Evolutionary conservation across 179 eudicot species (phyloP).

Genomic region (Nepenthes alata): DNA sequence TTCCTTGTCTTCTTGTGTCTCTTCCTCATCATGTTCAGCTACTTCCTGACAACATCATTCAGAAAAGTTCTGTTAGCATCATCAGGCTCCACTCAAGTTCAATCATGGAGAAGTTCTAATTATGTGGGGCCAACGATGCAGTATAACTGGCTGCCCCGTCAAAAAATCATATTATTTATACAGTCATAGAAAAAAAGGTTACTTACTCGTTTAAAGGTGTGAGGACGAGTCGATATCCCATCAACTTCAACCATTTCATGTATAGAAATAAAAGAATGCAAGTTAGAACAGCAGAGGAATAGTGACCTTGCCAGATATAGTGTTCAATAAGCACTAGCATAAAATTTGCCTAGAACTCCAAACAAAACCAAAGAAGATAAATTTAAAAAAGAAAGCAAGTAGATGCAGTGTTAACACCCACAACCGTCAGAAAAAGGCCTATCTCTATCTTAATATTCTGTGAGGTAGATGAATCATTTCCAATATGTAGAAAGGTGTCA

Average conservation of each 20-base stretch:
- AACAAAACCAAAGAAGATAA: not conserved
- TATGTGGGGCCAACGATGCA: too few species aligned
- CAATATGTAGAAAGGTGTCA: too few species aligned
- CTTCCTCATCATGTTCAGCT: constrained; percentile 52
- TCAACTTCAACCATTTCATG: constrained; percentile 33
- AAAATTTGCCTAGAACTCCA: not conserved
- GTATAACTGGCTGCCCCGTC: too few species aligned
- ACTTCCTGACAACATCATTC: constrained; percentile 37
- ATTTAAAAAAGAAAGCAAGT: too few species aligned
- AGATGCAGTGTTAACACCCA: too few species aligned
- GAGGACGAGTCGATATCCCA: constrained; percentile 71
- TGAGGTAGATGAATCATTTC: too few species aligned
- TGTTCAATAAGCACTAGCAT: not conserved
- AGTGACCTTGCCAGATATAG: too few species aligned
- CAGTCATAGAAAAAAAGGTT: not conserved
- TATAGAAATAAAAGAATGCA: not conserved
- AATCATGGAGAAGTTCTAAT: not conserved
- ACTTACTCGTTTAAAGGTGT: constrained; percentile 59
- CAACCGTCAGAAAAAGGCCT: too few species aligned
- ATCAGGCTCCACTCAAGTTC: not conserved
- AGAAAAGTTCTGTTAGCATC: not conserved
- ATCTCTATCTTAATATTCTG: too few species aligned
- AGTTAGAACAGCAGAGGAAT: not conserved
- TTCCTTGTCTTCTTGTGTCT: constrained; percentile 28
- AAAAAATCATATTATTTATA: not conserved